These are phyloP conservation scores for Komagataella phaffii DNA, from an alignment of 805 yeast genomes.

Conservation along the genomic window DNA sequence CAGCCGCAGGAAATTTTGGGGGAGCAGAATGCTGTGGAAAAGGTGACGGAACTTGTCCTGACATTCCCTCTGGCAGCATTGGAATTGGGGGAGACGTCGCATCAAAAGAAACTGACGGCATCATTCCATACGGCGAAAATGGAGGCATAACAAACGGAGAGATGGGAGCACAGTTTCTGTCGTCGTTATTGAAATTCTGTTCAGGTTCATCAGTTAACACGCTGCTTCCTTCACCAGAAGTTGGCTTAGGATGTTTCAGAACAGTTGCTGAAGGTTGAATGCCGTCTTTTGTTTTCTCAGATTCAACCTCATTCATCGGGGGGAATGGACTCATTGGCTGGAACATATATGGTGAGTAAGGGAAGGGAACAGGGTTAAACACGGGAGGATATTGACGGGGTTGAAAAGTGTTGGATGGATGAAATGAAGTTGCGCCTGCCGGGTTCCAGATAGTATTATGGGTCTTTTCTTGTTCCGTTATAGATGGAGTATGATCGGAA, in stretches of 20 bases:
- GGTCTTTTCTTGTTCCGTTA: constrained; percentile 4
- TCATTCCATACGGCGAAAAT: constrained; percentile 31
- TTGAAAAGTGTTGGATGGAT: constrained; percentile 23
- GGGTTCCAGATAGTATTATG: constrained; percentile 48
- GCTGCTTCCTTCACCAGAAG: background rate
- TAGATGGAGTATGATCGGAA: constrained; percentile 7
- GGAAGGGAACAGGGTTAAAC: background rate
- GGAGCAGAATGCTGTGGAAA: background rate
- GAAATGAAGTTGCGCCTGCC: constrained; percentile 46
- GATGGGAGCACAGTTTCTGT: constrained; percentile 4
- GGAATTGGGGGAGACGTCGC: constrained; percentile 9
- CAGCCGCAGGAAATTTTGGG: background rate
- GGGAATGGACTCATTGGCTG: constrained; percentile 1
- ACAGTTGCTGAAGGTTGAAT: constrained; percentile 1
- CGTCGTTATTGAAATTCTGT: constrained; percentile 2
- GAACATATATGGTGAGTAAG: background rate
- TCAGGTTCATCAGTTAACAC: background rate
- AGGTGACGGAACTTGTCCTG: background rate
- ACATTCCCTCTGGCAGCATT: constrained; percentile 1
- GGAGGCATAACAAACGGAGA: constrained; percentile 35
- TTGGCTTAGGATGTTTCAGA: background rate
- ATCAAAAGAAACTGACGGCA: constrained; percentile 11
- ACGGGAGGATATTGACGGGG: background rate
- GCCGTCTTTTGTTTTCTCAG: background rate
- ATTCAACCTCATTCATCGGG: background rate